Percentiles rank a stretch among this genome's conserved stretches.
Evolutionary conservation across 192 early-diverging fungal genomes (phyloP).

Genomic region (Coemansia sp.): DNA sequence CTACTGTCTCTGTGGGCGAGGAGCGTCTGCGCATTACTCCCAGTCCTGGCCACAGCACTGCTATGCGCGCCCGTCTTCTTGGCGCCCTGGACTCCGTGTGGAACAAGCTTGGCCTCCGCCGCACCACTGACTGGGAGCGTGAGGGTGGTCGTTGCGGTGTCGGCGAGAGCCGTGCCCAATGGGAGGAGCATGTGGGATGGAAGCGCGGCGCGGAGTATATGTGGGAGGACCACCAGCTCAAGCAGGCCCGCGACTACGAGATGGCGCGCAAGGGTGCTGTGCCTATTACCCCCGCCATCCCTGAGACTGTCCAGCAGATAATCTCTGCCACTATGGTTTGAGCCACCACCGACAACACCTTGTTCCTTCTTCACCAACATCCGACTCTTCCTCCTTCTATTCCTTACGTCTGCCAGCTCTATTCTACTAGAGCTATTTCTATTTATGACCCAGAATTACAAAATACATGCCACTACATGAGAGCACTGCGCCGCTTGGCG

Average conservation of each 20-base stretch:
- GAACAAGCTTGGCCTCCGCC: conserved; percentile 83
- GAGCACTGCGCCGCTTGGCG: too few relatives aligned
- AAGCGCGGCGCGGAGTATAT: conserved; percentile 53
- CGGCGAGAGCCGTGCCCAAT: conserved; percentile 59
- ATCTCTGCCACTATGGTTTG: conserved; percentile 24
- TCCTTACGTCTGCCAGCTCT: background rate
- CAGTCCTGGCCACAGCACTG: conserved; percentile 86
- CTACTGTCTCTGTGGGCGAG: conserved; percentile 92
- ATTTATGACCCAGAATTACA: too few relatives aligned
- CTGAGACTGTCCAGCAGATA: conserved; percentile 51
- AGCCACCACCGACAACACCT: background rate
- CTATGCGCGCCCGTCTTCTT: conserved; percentile 85
- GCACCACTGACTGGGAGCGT: conserved; percentile 81
- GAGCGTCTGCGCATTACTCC: conserved; percentile 98
- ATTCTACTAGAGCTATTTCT: background rate
- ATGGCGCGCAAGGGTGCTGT: conserved; percentile 51
- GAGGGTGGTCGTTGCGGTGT: conserved; percentile 90
- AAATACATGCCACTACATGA: too few relatives aligned
- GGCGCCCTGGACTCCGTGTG: conserved; percentile 84
- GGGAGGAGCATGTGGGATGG: conserved; percentile 52
- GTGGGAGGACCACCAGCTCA: conserved; percentile 55
- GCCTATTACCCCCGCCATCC: conserved; percentile 41
- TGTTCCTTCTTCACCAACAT: too few relatives aligned
- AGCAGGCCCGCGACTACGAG: conserved; percentile 51
- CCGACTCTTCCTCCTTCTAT: background rate